These are phyloP conservation scores for Alternaria arborescens DNA, from an alignment of 2,329 filamentous ascomycete species.

Conservation along the genomic window DNA sequence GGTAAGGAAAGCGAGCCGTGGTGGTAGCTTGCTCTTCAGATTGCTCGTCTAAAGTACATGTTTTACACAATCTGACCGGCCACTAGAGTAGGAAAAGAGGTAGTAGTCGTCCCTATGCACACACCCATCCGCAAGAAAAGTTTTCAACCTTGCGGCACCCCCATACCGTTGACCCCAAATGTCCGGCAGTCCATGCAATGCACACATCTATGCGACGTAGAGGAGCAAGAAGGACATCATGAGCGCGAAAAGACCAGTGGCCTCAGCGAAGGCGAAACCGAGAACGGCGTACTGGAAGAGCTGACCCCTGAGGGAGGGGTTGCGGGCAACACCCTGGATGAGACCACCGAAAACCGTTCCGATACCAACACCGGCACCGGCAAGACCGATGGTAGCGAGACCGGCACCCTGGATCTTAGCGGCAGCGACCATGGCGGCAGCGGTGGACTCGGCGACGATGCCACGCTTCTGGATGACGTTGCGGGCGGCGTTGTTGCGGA, in stretches of 20 bases:
- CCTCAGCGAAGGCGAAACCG: conserved; percentile 94
- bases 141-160: conserved; percentile 47
- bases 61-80: conserved; percentile 55
- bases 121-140: conserved; percentile 49
- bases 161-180: conserved; percentile 46
- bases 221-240: conserved; percentile 58
- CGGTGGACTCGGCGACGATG: conserved; percentile 54
- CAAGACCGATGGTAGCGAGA: conserved; percentile 85
- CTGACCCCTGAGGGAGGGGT: conserved; percentile 93
- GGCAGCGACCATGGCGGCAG: conserved; percentile 54
- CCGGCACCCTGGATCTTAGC: conserved; percentile 55
- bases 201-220: conserved; percentile 53
- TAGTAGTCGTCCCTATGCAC: conserved; percentile 52
- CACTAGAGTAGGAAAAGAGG: conserved; percentile 50
- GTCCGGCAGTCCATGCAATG: conserved; percentile 45
- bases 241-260: conserved; percentile 73
- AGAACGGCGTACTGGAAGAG: conserved; percentile 97
- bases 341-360: conserved; percentile 93
- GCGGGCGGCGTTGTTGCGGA: conserved; percentile 53
- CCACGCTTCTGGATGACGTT: conserved; percentile 53
- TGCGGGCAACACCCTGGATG: conserved; percentile 88
- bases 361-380: conserved; percentile 93
- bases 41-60: conserved; percentile 55
- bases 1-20: conserved; percentile 41
- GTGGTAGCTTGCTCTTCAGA: conserved; percentile 54